Conservation (phyloP, 331 rosid genomes). For the Quercus lobata region DNA sequence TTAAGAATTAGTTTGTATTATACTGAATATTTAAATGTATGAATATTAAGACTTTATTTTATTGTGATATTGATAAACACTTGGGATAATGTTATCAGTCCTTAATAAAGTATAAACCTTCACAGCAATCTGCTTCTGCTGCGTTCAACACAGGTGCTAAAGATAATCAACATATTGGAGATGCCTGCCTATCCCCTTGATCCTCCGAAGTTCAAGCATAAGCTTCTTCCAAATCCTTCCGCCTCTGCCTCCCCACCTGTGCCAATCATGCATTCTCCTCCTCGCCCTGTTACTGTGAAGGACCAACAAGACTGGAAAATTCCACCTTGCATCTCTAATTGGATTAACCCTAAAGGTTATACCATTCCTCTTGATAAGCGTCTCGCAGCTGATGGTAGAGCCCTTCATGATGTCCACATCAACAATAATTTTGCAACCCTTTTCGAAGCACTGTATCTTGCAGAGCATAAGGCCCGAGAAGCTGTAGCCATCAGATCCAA, state of each 20-base stretch:
- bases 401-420: conserved; percentile 84
- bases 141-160: too few species aligned
- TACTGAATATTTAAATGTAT: too few species aligned
- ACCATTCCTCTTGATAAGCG: conserved; percentile 83
- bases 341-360: conserved; percentile 94
- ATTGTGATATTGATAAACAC: too few species aligned
- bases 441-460: conserved; percentile 67
- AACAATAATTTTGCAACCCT: conserved; percentile 79
- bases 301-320: conserved; percentile 96
- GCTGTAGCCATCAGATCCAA: conserved; percentile 81
- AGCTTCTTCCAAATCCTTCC: conserved; percentile 77
- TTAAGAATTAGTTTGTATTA: too few species aligned
- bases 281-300: conserved; percentile 76
- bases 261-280: conserved; percentile 92
- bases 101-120: too few species aligned
- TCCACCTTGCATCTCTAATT: conserved; percentile 83
- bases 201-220: conserved; percentile 71
- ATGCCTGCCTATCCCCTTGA: conserved; percentile 92
- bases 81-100: too few species aligned
- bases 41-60: too few species aligned
- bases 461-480: conserved; percentile 91
- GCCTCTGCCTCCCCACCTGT: conserved; percentile 77
- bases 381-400: conserved; percentile 82
- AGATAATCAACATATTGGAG: conserved; percentile 45
- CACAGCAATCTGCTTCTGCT: too few species aligned